Percentiles rank a stretch among this genome's conserved stretches.
Evolutionary conservation across 1,284 basidiomycete species (phyloP).

Genomic region (Apiotrichum veenhuisii): DNA sequence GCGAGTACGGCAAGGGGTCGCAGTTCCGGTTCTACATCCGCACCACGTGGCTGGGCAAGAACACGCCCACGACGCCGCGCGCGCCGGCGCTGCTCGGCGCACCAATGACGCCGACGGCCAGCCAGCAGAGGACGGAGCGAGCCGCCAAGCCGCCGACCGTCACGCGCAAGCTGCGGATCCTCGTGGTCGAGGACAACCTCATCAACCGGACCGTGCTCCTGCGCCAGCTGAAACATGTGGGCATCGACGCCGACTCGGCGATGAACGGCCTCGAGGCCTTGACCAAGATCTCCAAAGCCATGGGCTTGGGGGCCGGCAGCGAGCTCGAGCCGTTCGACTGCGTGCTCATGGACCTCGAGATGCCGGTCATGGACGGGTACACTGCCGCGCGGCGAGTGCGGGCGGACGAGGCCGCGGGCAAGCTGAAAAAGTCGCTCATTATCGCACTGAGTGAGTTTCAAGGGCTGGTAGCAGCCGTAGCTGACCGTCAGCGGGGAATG

Average conservation of each 20-base stretch:
- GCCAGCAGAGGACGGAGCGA: background rate
- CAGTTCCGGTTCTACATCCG: slow-evolving; percentile 50
- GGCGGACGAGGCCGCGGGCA: slow-evolving; percentile 11
- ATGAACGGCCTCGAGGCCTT: slow-evolving; percentile 50
- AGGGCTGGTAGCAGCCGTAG: too few species aligned
- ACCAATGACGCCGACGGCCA: background rate
- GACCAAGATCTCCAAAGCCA: slow-evolving; percentile 37
- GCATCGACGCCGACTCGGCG: slow-evolving; percentile 27
- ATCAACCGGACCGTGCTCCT: slow-evolving; percentile 39
- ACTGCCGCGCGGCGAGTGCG: slow-evolving; percentile 15
- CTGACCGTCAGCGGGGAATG: slow-evolving; percentile 20
- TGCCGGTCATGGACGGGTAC: slow-evolving; percentile 37
- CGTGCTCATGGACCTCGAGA: slow-evolving; percentile 48
- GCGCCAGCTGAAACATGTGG: slow-evolving; percentile 18
- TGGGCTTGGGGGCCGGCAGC: background rate
- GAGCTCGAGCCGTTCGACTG: slow-evolving; percentile 35
- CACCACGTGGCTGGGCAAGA: slow-evolving; percentile 5
- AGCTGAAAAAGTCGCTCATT: background rate
- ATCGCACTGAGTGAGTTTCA: slow-evolving; percentile 17
- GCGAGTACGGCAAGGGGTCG: slow-evolving; percentile 25
- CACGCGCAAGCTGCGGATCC: slow-evolving; percentile 11
- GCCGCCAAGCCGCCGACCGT: background rate
- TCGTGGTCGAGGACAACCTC: slow-evolving; percentile 40
- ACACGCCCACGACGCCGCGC: background rate
- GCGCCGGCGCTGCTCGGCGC: too few species aligned